Evolutionary conservation across 202 grass and related monocot genomes (phyloP).

Genomic region (Zoysia matrella): DNA sequence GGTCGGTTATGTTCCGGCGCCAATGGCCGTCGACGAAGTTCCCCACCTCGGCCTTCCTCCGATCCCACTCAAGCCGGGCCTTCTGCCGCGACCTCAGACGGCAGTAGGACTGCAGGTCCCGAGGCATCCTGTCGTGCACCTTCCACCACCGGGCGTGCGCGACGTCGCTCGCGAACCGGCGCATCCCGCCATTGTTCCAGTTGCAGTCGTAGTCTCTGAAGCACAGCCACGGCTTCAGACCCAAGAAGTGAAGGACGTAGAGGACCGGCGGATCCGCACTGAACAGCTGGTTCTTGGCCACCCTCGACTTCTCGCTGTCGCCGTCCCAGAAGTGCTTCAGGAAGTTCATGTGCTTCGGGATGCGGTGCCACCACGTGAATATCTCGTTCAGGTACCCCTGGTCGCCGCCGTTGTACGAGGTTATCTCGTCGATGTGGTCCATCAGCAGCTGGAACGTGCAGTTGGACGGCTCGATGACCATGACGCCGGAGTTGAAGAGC

Average conservation of each 20-base stretch:
- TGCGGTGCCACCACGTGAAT: conserved; percentile 97
- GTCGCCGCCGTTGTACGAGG: conserved; percentile 90
- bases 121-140: conserved; percentile 67
- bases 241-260: conserved; percentile 82
- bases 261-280: conserved; percentile 65
- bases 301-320: conserved; percentile 45
- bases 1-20: conserved; percentile 62
- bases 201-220: conserved; percentile 93
- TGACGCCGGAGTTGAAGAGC: conserved; percentile 90
- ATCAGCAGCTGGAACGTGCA: conserved; percentile 85
- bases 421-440: conserved; percentile 68
- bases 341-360: conserved; percentile 80
- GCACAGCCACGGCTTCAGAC: conserved; percentile 95
- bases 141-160: conserved; percentile 80
- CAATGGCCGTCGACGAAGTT: conserved; percentile 65
- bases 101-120: conserved; percentile 59
- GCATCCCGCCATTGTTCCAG: conserved; percentile 65
- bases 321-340: conserved; percentile 90
- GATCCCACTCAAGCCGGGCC: conserved; percentile 60
- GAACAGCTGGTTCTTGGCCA: conserved; percentile 64
- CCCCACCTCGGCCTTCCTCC: conserved; percentile 52
- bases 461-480: conserved; percentile 94
- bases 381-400: conserved; percentile 95
- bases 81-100: conserved; percentile 58
- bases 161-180: conserved; percentile 63